phyloP scores from a whole-genome alignment of 306 rosid species.

The Benincasa hispida region DNA sequence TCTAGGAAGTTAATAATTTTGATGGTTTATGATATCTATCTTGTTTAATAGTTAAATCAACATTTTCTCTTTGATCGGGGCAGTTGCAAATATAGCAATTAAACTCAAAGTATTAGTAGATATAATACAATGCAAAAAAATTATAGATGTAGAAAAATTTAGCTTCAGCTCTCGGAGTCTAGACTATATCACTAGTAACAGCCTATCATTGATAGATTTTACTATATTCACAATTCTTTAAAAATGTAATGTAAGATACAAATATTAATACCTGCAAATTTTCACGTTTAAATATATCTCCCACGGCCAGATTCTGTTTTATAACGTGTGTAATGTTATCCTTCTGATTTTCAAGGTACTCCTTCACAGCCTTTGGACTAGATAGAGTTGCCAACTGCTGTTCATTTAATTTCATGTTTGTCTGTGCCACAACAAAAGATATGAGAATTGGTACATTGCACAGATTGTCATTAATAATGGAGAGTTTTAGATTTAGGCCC shows the following conservation, averaged over 20 bases:
- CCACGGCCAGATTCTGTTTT: slow-evolving; percentile 95
- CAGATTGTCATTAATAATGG: neutral
- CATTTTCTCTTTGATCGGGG: too few species aligned
- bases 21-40: neutral
- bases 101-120: too few species aligned
- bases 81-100: too few species aligned
- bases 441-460: slow-evolving; percentile 10
- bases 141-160: too few species aligned
- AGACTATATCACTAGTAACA: too few species aligned
- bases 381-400: slow-evolving; percentile 75
- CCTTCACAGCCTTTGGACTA: slow-evolving; percentile 75
- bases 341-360: slow-evolving; percentile 69
- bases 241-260: neutral
- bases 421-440: slow-evolving; percentile 31
- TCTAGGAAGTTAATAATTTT: neutral
- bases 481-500: neutral
- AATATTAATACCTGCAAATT: slow-evolving; percentile 54
- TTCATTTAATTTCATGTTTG: slow-evolving; percentile 53
- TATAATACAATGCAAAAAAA: too few species aligned
- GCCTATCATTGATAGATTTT: too few species aligned
- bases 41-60: neutral
- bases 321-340: slow-evolving; percentile 64
- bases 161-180: too few species aligned
- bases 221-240: too few species aligned
- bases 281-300: slow-evolving; percentile 81